Base-by-base conservation (phyloP, 768 basidiomycete species). In the Chiua virens region DNA sequence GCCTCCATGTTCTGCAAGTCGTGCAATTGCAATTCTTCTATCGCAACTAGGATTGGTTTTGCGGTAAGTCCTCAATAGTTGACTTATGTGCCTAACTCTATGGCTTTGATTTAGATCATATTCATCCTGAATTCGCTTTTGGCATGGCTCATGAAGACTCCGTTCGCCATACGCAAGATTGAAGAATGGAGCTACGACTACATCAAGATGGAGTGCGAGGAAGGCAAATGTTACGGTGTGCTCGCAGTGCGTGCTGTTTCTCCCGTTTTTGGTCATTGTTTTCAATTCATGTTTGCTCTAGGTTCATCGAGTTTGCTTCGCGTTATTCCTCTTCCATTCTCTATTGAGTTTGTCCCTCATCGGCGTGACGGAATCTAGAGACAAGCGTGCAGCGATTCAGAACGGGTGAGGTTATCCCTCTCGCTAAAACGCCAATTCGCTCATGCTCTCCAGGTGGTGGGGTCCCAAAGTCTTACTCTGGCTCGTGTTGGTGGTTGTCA, bases 1-100 rank as follows among this genome's bases (percentile, higher is more conserved):
- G 94, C 95, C 4, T 93, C 91, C 32, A 93, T 96, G 82, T 92
- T 97, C 75, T 94, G 86, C 80, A 98, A 97, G 77, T 93, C 90
- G 28, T 99, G 96, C 72, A 98, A 98, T 67, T 99, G 97, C 74
- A 98, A 98, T 67, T 96, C 93, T 9, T 96, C 93, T 0, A 98
- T 99, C 60, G 97, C 97, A 0, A 98, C 95, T 39, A 87, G 95
- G 63, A 87, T 98, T 50, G 95, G 95, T 30, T 97, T 94, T 71
- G 93, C 92, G 15, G 93, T 92, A 66, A 52, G 87, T 68, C 21
- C 18, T 28, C 3, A 34, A 17, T 34, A 20, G n/a, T 21, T 27
- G 13, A 20, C 11, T 36, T 15, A 30, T 39, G 11, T 30, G 28
- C 30, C 30, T 11, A 45, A 45, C 39, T 15, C 44, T 28, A 49